Base-by-base conservation (phyloP, 768 basidiomycete genomes). In the Boletus rex-veris region DNA sequence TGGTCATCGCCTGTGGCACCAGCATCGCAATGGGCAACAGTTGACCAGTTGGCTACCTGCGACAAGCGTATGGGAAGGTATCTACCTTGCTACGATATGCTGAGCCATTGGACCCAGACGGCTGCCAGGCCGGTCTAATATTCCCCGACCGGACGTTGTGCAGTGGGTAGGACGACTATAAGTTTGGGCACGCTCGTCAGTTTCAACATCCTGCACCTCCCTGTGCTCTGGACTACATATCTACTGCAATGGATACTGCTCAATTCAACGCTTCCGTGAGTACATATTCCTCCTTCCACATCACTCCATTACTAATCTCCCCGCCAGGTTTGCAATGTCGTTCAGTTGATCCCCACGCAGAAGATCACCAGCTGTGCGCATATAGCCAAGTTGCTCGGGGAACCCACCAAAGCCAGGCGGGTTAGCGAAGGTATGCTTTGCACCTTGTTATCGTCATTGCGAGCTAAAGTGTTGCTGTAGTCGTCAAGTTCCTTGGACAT, bases 341-440 rank as follows among this genome's bases (percentile, higher is more conserved):
- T 90, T 33, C 78, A 86, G 31, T 75, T 76, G 47, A 86, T 92
- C 48, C 89, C 89, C 4, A 67, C 67, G n/a, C 75, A 75, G 45
- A 78, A 76, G 55, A 85, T 90, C 8, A 89, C 88, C 0, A 86
- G 80, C 44, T 91, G 64, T 87, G 86, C 83, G 9, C 88, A 92
- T 64, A 81, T 92, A 50, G 89, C 90, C 4, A 88, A 84, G 62
- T 74, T 91, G 5, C 77, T 87, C 42, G 88, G 88, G 18, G 85
- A 85, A 80, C 88, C 88, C 0, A 76, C 74, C 14, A 80, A 91
- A 68, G 82, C 88, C 9, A 77, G 90, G 43, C 86, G 86, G 57
- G 88, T 91, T n/a, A 89, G 86, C 3, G 85, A 90, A 79, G 86
- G 90, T 86, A 59, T 45, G 72, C 15, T 14, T 16, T 33, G 45